phyloP scores from a whole-genome alignment of 495 filamentous ascomycete genomes.

The Beverwykella pulmonaria region DNA sequence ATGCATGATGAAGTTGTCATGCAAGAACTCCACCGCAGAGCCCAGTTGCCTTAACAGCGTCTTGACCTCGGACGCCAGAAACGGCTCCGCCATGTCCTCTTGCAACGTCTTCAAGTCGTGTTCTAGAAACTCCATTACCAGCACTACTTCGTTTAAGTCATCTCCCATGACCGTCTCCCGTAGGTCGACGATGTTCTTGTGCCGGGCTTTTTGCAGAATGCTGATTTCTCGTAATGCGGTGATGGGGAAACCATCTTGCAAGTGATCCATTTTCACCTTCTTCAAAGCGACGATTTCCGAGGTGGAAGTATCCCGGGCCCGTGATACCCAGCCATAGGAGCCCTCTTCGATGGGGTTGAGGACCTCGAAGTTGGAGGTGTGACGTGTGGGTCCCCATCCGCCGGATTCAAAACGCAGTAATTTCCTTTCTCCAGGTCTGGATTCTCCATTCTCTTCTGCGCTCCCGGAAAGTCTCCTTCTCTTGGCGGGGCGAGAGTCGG shows the following conservation, averaged over 20 bases:
- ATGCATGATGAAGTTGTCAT: conserved; percentile 90
- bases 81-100: conserved; percentile 91
- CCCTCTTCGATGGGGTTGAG: conserved; percentile 98
- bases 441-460: conserved; percentile 16
- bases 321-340: conserved; percentile 90
- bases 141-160: conserved; percentile 69
- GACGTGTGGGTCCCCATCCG: conserved; percentile 73
- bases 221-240: conserved; percentile 91
- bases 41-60: conserved; percentile 82
- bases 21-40: conserved; percentile 82
- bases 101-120: conserved; percentile 95
- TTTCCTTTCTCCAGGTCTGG: conserved; percentile 40
- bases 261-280: conserved; percentile 87
- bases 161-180: conserved; percentile 86
- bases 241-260: conserved; percentile 84
- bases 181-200: conserved; percentile 77
- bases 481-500: conserved; percentile 55
- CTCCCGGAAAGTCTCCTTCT: conserved; percentile 54
- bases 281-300: conserved; percentile 91
- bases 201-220: conserved; percentile 64
- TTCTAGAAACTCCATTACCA: conserved; percentile 98
- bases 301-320: conserved; percentile 77
- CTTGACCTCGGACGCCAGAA: conserved; percentile 90
- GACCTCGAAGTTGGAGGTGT: conserved; percentile 86
- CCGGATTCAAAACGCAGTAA: conserved; percentile 72